Evolutionary conservation across 2,329 filamentous ascomycete species (phyloP), one percentile per base, ranked within the genome.

Genomic region (Akanthomyces muscarius): DNA sequence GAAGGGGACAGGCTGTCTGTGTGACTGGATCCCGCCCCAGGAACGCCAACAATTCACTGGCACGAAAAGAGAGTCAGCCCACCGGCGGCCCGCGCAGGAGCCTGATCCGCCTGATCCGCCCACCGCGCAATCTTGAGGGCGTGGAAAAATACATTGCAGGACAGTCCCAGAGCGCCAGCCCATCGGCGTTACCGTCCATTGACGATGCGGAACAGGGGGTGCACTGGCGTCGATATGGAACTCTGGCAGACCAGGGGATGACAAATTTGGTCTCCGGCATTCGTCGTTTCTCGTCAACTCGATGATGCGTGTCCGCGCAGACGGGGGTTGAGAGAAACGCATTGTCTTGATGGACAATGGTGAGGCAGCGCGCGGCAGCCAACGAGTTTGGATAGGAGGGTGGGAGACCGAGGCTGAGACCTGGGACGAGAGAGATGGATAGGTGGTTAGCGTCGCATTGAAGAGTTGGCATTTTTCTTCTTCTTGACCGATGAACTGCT

Each of bases 51-150:
- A 60, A 51, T 52, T 55, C 25, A 16, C 28, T 30, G 28, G 14
- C 23, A 60, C 25, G 11, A 41, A 28, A 14, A 36, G 7, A 55
- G 38, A 47, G 51, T 54, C 51, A 55, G 59, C 59, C 50, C 59
- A 55, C 59, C 51, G 2, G 59, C 59, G 44, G 51, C 50, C 38
- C 51, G 50, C 59, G 59, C 50, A 62, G 59, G 59, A 54, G 51
- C 51, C 59, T 62, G 50, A 54, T 62, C 59, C 59, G 59, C 50
- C 50, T 62, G 59, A 55, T 62, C 59, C 59, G 59, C 59, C 28
- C 59, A 62, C 59, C 59, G 50, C 51, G 50, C 51, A 62, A 62
- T 62, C 59, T 62, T 55, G 59, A 54, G 50, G 59, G 59, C 51
- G 59, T 62, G 59, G 41, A 42, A 42, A 42, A 55, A 55, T 47